phyloP scores from a whole-genome alignment of 2,329 filamentous ascomycete species.

The Knoxdaviesia capensis region DNA sequence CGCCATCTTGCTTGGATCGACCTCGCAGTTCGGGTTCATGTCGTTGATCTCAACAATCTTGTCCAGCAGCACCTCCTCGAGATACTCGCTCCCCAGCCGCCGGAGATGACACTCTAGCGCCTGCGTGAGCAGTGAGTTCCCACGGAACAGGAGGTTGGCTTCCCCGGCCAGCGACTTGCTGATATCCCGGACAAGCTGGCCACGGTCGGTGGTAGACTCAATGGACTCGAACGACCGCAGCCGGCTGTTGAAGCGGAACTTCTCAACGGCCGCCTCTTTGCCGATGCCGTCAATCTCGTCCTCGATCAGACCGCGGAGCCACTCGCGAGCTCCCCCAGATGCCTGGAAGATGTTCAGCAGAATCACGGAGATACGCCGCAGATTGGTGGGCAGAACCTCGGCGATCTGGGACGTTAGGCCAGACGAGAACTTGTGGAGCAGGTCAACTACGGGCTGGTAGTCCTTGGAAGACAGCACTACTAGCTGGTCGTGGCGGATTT shows the following conservation, averaged over 20 bases:
- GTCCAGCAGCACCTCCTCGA: constrained; percentile 70
- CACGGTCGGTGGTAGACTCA: constrained; percentile 42
- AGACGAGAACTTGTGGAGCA: constrained; percentile 69
- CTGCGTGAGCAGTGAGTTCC: constrained; percentile 86
- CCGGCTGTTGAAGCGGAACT: constrained; percentile 51
- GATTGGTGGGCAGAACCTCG: constrained; percentile 53
- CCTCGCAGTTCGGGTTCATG: constrained; percentile 79
- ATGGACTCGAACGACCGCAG: constrained; percentile 51
- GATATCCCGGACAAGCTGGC: constrained; percentile 56
- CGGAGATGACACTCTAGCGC: constrained; percentile 92
- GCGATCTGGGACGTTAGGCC: constrained; percentile 74
- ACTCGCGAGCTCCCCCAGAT: constrained; percentile 63
- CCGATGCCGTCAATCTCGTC: constrained; percentile 91
- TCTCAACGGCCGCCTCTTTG: constrained; percentile 57
- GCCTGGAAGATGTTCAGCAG: constrained; percentile 93
- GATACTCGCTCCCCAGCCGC: constrained; percentile 75
- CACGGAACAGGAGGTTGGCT: constrained; percentile 84
- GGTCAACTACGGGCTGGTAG: constrained; percentile 62
- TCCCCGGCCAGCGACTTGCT: constrained; percentile 64
- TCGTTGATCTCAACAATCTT: constrained; percentile 81
- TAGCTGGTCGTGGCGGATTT: constrained; percentile 67
- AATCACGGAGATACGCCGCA: constrained; percentile 65
- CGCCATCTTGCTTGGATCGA: constrained; percentile 69
- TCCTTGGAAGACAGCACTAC: constrained; percentile 74
- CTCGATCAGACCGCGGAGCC: constrained; percentile 84